Evolutionary conservation across 2,329 filamentous ascomycete genomes (phyloP), one percentile per base, ranked within the genome.

Genomic region (Epichloe gansuensis): DNA sequence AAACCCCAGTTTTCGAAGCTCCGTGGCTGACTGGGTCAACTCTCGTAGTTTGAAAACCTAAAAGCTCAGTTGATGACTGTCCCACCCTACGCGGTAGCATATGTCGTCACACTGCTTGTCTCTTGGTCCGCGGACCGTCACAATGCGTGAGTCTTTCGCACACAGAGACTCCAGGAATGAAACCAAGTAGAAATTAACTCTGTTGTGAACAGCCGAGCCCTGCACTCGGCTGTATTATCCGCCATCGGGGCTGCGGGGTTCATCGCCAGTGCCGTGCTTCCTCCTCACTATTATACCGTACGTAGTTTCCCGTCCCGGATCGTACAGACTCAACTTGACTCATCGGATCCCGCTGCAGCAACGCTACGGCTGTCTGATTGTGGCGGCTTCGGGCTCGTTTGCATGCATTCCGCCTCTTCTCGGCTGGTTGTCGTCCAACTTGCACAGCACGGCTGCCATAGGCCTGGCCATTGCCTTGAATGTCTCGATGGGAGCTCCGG

Each of bases 381-480:
- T 88, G 41, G 83, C 82, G 0, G 74, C 81, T 1, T 76, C 78
- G 2, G 84, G 85, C 1, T 73, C 83, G 0, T 88, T 88, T 56
- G 76, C 81, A 1, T 83, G 80, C 57, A 84, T 87, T 46, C 83
- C 85, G 0, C 82, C 83, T 0, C 73, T 88, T 55, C 72, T 86
- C 1, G 83, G 82, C n/a, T 86, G 83, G 83, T 69, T 87, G 6
- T 81, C 80, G 8, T 81, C 78, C 42, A 88, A 88, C 61, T 70
- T 86, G 48, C 78, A 78, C 61, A 80, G 75, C 52, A 86, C 84
- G 0, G 78, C 80, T 0, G 76, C 82, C 0, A 78, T 80, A 0
- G 84, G 84, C 0, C 72, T 88, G 11, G 84, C 83, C 2, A 84
- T 88, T 52, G 85, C 83, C 0, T 67, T 88, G 56, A 87, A 88